Base-by-base conservation (phyloP, 2,329 filamentous ascomycete genomes). In the Tolypocladium ovalisporum region DNA sequence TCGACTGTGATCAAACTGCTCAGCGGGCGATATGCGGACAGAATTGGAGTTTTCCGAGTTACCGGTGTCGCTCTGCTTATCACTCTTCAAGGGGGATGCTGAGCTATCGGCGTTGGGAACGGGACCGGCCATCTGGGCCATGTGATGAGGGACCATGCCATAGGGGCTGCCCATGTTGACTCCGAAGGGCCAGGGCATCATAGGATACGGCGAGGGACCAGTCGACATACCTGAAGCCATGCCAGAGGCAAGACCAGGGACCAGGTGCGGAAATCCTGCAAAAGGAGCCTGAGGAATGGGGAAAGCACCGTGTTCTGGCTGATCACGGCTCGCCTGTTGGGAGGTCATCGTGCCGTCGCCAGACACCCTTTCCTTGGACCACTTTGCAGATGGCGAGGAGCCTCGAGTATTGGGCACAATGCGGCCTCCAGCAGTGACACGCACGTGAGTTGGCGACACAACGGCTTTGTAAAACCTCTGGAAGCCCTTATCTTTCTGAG, bases 381-480 rank as follows among this genome's bases (percentile, higher is more conserved):
- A 76, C 66, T 83, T 84, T 7, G 74, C 65, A 4, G 77, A 78
- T 3, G 80, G 80, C 10, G 82, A 84, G 6, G 77, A 73, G 15
- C 73, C 76, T 49, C 83, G 77, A 37, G 78, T 85, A 64, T 87
- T 87, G 54, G 83, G 84, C 1, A 87, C 84, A 63, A 87, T 87
- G 40, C 83, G 77, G 47, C 84, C 84, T 58, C 84, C 83, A 59
- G 84, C 84, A 24, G 84, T 87, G 54, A 87, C 84, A 19, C 84
- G 80, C 60, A 87, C 79, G 67, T 87, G 83, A 17, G 82, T 84
- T 9, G 84, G 84, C 37, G 84, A 87, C 5, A 82, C 78, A n/a
- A 87, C 84, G 13, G 84, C 83, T 66, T 84, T 83, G 71, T 84
- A 86, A 66, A 87, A 87, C 55, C 79, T 76, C 67, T 85, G 80